Evolutionary conservation across 176 grass and related monocot species (phyloP).

Genomic region (Microstegium vimineum): DNA sequence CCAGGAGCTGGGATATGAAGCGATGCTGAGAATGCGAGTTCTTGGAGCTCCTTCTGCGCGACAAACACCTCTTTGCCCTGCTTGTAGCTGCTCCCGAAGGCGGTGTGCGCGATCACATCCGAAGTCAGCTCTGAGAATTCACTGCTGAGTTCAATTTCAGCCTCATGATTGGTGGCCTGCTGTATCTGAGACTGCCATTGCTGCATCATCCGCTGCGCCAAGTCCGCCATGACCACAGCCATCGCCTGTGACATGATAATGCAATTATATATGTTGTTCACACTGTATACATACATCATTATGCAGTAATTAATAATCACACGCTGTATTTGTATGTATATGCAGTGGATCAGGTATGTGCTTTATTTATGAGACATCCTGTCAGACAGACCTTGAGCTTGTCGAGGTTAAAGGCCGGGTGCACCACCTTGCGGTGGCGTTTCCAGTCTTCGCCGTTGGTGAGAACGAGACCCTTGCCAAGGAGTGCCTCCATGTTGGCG

Average conservation of each 20-base stretch:
- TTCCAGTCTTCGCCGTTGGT: slow-evolving; percentile 23
- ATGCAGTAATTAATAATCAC: background rate
- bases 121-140: slow-evolving; percentile 4
- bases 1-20: background rate
- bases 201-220: background rate
- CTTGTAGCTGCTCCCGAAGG: slow-evolving; percentile 20
- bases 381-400: slow-evolving; percentile 13
- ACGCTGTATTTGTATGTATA: background rate
- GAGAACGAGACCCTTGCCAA: slow-evolving; percentile 20
- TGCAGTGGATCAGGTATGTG: background rate
- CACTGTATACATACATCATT: no score
- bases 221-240: background rate
- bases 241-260: background rate
- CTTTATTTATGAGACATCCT: background rate
- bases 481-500: background rate
- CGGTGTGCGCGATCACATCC: background rate
- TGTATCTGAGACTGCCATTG: background rate
- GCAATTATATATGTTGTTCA: no score
- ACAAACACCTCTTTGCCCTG: slow-evolving; percentile 16
- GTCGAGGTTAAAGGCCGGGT: slow-evolving; percentile 24
- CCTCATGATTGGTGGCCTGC: background rate
- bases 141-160: background rate
- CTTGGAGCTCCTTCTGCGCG: background rate
- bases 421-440: slow-evolving; percentile 33
- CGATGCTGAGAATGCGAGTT: background rate